phyloP scores from a whole-genome alignment of 2,329 filamentous ascomycete genomes.

The Aureobasidium melanogenum region DNA sequence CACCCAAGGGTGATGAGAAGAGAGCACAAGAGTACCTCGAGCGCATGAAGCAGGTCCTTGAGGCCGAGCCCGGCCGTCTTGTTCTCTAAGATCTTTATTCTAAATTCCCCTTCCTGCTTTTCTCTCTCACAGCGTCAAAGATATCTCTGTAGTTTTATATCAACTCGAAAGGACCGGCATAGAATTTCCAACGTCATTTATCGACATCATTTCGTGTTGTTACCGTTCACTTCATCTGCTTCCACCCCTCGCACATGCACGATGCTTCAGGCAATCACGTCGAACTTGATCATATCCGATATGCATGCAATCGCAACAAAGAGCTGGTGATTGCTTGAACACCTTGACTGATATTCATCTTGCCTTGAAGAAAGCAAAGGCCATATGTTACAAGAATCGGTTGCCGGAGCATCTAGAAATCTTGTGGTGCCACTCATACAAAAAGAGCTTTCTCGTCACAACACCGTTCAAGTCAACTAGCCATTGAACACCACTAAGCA shows the following conservation, averaged over 20 bases:
- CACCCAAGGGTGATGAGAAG: constrained; percentile 71
- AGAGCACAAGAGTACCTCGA: constrained; percentile 75
- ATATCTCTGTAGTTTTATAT: constrained; percentile 11
- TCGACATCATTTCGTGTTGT: background rate
- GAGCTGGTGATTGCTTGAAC: too few species aligned
- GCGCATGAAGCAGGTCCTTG: constrained; percentile 74
- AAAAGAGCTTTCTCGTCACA: too few species aligned
- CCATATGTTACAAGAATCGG: too few species aligned
- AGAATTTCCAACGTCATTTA: background rate
- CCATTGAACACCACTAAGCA: too few species aligned
- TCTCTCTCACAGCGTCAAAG: constrained; percentile 7
- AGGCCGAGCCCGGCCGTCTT: constrained; percentile 68
- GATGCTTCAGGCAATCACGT: background rate
- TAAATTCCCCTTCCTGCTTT: background rate
- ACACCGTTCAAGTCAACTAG: too few species aligned
- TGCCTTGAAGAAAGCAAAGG: too few species aligned
- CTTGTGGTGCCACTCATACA: too few species aligned
- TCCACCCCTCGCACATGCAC: background rate
- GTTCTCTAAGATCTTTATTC: constrained; percentile 40
- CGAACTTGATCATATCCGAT: too few species aligned
- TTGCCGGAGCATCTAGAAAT: too few species aligned
- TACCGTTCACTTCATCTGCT: background rate
- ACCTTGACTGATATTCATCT: too few species aligned
- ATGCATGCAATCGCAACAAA: too few species aligned
- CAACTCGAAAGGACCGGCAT: constrained; percentile 3